phyloP scores from a whole-genome alignment of 2,329 filamentous ascomycete species.

The Pseudocercospora eumusae region DNA sequence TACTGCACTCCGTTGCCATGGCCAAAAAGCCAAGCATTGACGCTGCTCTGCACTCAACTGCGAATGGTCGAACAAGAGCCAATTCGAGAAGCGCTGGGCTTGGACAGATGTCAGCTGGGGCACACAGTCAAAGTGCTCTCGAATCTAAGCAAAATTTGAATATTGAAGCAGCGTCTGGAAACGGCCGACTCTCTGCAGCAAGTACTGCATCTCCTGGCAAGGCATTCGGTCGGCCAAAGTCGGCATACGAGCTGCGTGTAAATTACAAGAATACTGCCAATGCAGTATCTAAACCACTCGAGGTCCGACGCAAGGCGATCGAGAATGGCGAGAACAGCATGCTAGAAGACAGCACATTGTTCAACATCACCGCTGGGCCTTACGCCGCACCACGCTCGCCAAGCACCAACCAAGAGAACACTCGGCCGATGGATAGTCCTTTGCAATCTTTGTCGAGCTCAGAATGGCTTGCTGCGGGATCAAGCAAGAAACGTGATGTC shows the following conservation, averaged over 20 bases:
- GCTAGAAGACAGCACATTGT: conserved; percentile 38
- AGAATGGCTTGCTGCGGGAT: conserved; percentile 37
- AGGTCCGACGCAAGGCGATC: conserved; percentile 30
- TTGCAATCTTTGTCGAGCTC: conserved; percentile 35
- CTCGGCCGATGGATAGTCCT: conserved; percentile 16
- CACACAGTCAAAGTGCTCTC: conserved; percentile 7
- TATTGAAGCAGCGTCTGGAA: too few relatives aligned
- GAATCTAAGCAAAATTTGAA: conserved; percentile 5
- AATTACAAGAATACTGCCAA: conserved; percentile 34
- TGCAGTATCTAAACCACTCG: conserved; percentile 27
- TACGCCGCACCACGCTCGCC: conserved; percentile 30
- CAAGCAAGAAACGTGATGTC: conserved; percentile 13
- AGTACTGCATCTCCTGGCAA: not conserved
- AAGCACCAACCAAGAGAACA: conserved; percentile 19
- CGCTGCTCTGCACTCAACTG: conserved; percentile 3
- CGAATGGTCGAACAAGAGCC: not conserved
- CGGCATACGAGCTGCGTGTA: conserved; percentile 40
- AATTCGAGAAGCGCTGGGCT: conserved; percentile 13
- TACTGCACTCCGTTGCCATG: conserved; percentile 7
- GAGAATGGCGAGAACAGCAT: conserved; percentile 26
- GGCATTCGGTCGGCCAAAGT: conserved; percentile 28
- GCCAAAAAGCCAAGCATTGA: conserved; percentile 12
- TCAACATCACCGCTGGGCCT: conserved; percentile 39
- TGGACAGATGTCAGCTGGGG: conserved; percentile 17
- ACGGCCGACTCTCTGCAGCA: not conserved